Evolutionary conservation across 768 basidiomycete genomes (phyloP), one percentile per base, ranked within the genome.

Genomic region (Xerocomellus dryophilus): DNA sequence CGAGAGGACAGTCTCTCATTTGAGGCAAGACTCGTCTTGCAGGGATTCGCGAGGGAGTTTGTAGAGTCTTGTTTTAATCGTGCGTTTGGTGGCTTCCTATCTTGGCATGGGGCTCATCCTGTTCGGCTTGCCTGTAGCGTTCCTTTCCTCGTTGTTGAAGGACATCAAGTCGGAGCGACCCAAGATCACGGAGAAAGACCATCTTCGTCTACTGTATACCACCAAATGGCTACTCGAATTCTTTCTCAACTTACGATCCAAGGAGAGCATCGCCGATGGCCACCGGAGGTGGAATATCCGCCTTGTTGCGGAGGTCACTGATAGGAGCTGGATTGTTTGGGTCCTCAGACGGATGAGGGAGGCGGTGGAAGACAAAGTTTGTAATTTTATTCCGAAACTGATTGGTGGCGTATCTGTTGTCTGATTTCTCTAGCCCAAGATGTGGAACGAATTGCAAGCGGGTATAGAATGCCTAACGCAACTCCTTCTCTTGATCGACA

Each of bases 401-500:
- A 60, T 42, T 32, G 17, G 44, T 50, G 61, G 54, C 53, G 46
- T 58, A 32, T 49, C 43, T 42, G 17, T 50, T 46, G 32, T 45
- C 25, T 18, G 41, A 23, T 51, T 41, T 47, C 43, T 51, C 43
- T 62, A 97, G 93, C 96, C 96, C 29, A 94, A 94, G 66, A 76
- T 83, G 55, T 98, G 94, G 93, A 90, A 84, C 25, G 95, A 97
- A 66, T 77, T 98, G 25, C 93, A 98, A 70, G 91, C 93, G 31
- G 93, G 93, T 31, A 83, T 97, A 64, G 91, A 96, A 65, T 96
- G 93, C 68, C 81, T 98, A 60, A 94, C 93, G 18, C 94, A 97
- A 63, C 78, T 98, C 50, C 80, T 98, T 29, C 80, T 92, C 43
- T 82, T 96, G 63, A 86, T 98, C 66, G 94, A 98, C 63, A 73